Percentiles rank a stretch among this genome's conserved stretches.
Evolutionary conservation across 2,329 filamentous ascomycete species (phyloP).

Genomic region (Diaporthe nobilis): DNA sequence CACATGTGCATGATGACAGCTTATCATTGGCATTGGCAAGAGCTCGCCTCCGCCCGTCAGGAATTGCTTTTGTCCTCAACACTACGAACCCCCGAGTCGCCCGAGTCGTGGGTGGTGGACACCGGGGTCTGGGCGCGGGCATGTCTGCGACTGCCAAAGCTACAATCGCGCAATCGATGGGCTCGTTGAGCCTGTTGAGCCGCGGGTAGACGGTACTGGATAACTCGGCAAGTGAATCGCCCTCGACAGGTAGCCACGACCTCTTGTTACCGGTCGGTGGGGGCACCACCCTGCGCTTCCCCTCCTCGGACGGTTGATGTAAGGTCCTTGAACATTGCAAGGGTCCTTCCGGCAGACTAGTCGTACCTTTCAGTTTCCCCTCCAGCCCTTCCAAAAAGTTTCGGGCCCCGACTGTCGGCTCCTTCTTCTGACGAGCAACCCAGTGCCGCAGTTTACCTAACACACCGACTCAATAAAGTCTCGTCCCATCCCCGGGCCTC

Average conservation of each 20-base stretch:
- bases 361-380: background rate
- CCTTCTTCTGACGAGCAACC: conserved; percentile 25
- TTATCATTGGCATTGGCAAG: conserved; percentile 23
- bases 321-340: conserved; percentile 9
- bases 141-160: background rate
- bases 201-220: conserved; percentile 18
- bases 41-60: conserved; percentile 8
- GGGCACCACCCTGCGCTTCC: background rate
- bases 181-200: conserved; percentile 7
- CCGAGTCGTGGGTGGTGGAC: conserved; percentile 27
- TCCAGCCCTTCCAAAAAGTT: conserved; percentile 20
- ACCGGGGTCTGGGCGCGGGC: conserved; percentile 18
- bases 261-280: background rate
- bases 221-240: background rate
- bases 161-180: conserved; percentile 14
- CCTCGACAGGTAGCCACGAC: conserved; percentile 3
- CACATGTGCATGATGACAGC: conserved; percentile 28
- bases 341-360: background rate
- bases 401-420: conserved; percentile 33
- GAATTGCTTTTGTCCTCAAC: background rate
- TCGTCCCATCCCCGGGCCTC: conserved; percentile 18
- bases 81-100: conserved; percentile 10
- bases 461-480: conserved; percentile 33
- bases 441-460: background rate
- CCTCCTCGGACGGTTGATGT: conserved; percentile 27